Conservation (phyloP, 2,329 filamentous ascomycete genomes). For the Colletotrichum navitas region DNA sequence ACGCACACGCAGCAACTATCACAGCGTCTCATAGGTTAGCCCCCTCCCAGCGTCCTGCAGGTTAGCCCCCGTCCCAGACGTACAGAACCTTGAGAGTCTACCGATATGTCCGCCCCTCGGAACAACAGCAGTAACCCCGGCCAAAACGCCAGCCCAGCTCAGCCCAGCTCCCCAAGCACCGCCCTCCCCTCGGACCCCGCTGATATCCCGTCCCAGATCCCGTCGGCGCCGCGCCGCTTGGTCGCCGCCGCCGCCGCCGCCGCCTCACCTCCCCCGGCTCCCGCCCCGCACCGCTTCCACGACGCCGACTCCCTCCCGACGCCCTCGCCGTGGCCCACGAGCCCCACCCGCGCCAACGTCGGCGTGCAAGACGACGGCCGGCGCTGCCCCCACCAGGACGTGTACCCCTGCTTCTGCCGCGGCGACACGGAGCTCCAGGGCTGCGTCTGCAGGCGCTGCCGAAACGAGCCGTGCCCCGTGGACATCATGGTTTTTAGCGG, state of each 20-base stretch:
- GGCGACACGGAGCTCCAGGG: background rate
- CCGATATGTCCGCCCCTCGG: background rate
- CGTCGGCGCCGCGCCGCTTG: background rate
- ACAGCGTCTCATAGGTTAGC: background rate
- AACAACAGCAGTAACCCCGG: background rate
- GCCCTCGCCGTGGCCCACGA: background rate
- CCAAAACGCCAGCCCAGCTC: background rate
- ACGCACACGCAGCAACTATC: background rate
- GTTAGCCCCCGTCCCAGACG: background rate
- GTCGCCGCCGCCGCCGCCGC: background rate
- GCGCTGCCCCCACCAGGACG: constrained; percentile 16
- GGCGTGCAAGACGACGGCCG: background rate
- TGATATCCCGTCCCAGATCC: background rate
- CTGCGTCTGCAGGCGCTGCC: constrained; percentile 3
- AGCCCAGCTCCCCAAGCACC: background rate
- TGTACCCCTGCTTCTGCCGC: constrained; percentile 24
- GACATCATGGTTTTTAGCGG: background rate
- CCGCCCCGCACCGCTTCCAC: background rate
- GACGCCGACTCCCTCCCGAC: background rate
- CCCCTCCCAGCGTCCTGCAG: background rate
- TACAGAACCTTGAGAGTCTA: background rate
- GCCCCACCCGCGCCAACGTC: background rate
- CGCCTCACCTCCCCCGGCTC: background rate
- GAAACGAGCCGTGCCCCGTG: background rate
- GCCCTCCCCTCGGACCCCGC: background rate